A percentile compares a stretch with the other conserved stretches of the same genome.
phyloP scores from a whole-genome alignment of 1,284 basidiomycete genomes.

The Moniliella sp. region DNA sequence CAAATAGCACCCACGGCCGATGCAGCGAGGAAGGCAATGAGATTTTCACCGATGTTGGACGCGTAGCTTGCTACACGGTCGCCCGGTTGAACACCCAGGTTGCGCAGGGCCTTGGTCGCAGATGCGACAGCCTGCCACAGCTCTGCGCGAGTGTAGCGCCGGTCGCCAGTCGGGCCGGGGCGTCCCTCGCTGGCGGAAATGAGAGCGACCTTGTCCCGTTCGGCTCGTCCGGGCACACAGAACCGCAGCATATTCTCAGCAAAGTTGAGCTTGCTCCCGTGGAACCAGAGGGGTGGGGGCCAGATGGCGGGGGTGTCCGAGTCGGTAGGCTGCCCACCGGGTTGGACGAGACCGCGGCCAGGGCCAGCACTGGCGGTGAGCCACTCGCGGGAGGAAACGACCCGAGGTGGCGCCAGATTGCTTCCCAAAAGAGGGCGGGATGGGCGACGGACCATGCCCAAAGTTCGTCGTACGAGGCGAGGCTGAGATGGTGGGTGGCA shows the following conservation, averaged over 20 bases:
- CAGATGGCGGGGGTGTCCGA: slow-evolving; percentile 40
- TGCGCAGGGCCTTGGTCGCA: slow-evolving; percentile 45
- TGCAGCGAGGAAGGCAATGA: slow-evolving; percentile 53
- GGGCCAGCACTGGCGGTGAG: neutral
- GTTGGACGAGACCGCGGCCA: neutral
- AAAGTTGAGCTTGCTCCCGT: slow-evolving; percentile 52
- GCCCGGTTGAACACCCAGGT: slow-evolving; percentile 45
- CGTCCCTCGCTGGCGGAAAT: slow-evolving; percentile 50
- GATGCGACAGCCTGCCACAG: slow-evolving; percentile 46
- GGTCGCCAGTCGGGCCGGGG: slow-evolving; percentile 36
- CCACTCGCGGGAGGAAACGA: slow-evolving; percentile 40
- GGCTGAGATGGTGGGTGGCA: no score
- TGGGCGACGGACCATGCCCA: slow-evolving; percentile 50
- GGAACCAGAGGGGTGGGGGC: slow-evolving; percentile 60
- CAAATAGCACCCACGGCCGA: slow-evolving; percentile 53
- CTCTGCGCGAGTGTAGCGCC: slow-evolving; percentile 29
- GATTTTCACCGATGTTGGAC: slow-evolving; percentile 47
- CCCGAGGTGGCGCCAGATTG: slow-evolving; percentile 52
- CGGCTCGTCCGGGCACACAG: slow-evolving; percentile 4
- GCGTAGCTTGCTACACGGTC: slow-evolving; percentile 61
- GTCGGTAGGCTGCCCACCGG: neutral
- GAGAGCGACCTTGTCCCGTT: slow-evolving; percentile 44
- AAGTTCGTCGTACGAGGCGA: slow-evolving; percentile 53
- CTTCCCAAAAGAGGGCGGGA: slow-evolving; percentile 50
- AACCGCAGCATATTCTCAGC: slow-evolving; percentile 57